These are phyloP conservation scores for Petunia axillaris DNA, from an alignment of 257 asterid species.

Conservation along the genomic window DNA sequence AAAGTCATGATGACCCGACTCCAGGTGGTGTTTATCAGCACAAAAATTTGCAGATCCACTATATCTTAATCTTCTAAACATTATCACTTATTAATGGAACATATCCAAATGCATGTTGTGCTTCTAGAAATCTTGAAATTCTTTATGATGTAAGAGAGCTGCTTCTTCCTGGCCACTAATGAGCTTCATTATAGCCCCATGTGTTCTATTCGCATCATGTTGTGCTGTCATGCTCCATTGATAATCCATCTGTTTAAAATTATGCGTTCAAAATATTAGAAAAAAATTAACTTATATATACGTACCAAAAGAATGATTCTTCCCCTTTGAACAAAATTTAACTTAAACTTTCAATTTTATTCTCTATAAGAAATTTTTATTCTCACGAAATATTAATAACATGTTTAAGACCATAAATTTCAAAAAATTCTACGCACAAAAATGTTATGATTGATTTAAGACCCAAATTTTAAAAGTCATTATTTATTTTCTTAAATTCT, in stretches of 20 bases:
- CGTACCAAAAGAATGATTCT: too few relatives aligned
- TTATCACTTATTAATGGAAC: not conserved
- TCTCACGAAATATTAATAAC: too few relatives aligned
- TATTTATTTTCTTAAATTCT: too few relatives aligned
- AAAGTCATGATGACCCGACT: not conserved
- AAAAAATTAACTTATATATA: too few relatives aligned
- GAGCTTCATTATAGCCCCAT: slow-evolving; percentile 16
- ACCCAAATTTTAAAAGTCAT: too few relatives aligned
- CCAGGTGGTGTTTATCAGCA: too few relatives aligned
- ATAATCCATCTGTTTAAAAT: slow-evolving; percentile 27
- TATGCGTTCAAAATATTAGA: not conserved
- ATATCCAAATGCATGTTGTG: not conserved
- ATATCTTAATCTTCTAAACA: not conserved
- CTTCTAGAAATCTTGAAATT: not conserved
- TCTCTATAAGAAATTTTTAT: too few relatives aligned
- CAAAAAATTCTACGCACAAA: too few relatives aligned
- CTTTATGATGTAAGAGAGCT: not conserved
- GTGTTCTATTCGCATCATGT: slow-evolving; percentile 15
- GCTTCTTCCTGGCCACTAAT: not conserved
- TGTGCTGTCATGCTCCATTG: slow-evolving; percentile 3
- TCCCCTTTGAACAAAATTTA: too few relatives aligned
- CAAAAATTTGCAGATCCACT: not conserved
- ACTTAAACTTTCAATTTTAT: too few relatives aligned
- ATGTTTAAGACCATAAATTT: too few relatives aligned
- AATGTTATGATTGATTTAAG: too few relatives aligned